Evolutionary conservation across 768 basidiomycete species (phyloP).

Genomic region (Mycena galopus): DNA sequence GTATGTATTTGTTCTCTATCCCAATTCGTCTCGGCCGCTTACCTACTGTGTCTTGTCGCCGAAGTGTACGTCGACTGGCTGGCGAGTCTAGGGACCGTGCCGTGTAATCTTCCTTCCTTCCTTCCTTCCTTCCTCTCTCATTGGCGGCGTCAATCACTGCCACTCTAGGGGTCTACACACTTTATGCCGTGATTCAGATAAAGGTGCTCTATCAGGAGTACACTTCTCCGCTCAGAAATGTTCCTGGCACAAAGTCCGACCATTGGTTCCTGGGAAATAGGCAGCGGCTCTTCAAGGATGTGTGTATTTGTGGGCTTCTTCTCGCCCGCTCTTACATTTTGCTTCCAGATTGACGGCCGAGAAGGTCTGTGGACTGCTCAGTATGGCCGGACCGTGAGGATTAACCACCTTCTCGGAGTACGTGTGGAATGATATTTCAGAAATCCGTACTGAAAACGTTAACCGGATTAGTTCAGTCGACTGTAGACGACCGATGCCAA

Average conservation of each 20-base stretch:
- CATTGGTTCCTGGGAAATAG: conserved; percentile 51
- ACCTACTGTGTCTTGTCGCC: too few relatives aligned
- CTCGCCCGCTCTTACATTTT: conserved; percentile 41
- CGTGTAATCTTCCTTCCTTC: too few relatives aligned
- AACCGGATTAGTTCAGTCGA: conserved; percentile 36
- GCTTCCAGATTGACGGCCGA: conserved; percentile 35
- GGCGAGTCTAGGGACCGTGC: too few relatives aligned
- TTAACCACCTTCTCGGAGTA: conserved; percentile 55
- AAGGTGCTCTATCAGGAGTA: conserved; percentile 18
- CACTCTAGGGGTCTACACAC: conserved; percentile 4
- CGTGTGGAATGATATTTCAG: not conserved
- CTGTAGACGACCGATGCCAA: conserved; percentile 61
- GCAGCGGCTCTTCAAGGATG: conserved; percentile 1
- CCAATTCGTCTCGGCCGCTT: too few relatives aligned
- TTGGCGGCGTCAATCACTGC: not conserved
- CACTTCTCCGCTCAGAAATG: conserved; percentile 45
- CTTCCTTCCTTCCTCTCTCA: too few relatives aligned
- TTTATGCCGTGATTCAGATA: conserved; percentile 29
- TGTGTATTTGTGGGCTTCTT: not conserved
- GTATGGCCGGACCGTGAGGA: conserved; percentile 62
- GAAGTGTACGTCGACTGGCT: too few relatives aligned
- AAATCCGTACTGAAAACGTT: not conserved
- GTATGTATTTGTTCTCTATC: too few relatives aligned
- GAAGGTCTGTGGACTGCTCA: conserved; percentile 62
- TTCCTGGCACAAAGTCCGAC: conserved; percentile 52